A percentile compares a stretch with the other conserved stretches of the same genome.
These are phyloP conservation scores for Xylaria bambusicola DNA, from an alignment of 495 filamentous ascomycete genomes.

Conservation along the genomic window DNA sequence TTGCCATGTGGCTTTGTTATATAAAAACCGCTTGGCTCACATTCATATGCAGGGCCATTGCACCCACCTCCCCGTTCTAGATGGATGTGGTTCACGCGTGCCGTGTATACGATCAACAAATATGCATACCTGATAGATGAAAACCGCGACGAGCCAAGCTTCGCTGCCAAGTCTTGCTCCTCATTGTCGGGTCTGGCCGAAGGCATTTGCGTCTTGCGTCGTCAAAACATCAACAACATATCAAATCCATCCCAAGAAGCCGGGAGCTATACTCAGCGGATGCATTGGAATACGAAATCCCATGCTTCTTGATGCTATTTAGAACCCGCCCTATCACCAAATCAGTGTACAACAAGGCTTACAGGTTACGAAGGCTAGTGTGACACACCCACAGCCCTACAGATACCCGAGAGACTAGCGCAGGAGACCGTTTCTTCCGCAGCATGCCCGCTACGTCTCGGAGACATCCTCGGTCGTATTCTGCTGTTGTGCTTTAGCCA, in stretches of 20 bases:
- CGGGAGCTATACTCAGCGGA: neutral
- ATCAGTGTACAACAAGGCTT: neutral
- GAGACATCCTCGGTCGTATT: slow-evolving; percentile 10
- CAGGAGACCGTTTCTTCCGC: neutral
- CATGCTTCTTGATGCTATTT: neutral
- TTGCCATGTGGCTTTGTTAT: slow-evolving; percentile 2
- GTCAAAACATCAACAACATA: slow-evolving; percentile 1
- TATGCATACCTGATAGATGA: slow-evolving; percentile 1
- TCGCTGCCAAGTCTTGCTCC: slow-evolving; percentile 12
- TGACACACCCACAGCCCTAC: neutral
- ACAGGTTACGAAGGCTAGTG: neutral
- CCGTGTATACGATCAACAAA: slow-evolving; percentile 1
- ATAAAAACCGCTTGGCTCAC: slow-evolving; percentile 14
- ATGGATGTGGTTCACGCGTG: slow-evolving; percentile 1
- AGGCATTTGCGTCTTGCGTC: slow-evolving; percentile 3
- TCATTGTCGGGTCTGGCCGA: slow-evolving; percentile 10
- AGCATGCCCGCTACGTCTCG: neutral
- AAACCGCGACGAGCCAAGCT: slow-evolving; percentile 14
- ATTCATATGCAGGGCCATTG: slow-evolving; percentile 10
- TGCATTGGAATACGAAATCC: neutral
- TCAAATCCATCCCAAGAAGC: neutral
- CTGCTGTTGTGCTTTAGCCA: neutral
- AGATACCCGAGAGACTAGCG: neutral
- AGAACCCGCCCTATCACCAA: slow-evolving; percentile 9
- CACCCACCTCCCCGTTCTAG: slow-evolving; percentile 11